Base-by-base conservation (phyloP, 768 basidiomycete species). In the Cyclocybe cylindracea region DNA sequence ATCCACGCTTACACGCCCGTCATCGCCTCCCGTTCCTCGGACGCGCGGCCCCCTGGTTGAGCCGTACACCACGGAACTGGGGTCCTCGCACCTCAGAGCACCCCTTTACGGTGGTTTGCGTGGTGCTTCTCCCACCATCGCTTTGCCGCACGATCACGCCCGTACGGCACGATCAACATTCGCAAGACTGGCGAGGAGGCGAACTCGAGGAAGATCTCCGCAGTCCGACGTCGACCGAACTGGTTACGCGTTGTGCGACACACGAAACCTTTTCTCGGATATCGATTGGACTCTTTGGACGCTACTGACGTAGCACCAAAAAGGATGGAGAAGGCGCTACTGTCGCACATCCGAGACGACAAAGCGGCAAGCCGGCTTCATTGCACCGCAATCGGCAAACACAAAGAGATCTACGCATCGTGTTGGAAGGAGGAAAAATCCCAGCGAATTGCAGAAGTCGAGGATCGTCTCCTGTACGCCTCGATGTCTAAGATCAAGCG, bases 261-360 rank as follows among this genome's bases (percentile, higher is more conserved):
- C 57, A 14, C 44, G 44, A 35, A 11, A 11, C 11, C 39, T 10
- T 14, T 9, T 44, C n/a, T 50, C 58, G 13, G 54, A 56, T 32
- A 39, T 39, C 7, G 58, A 56, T 36, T 59, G 58, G 58, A 53
- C 58, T 48, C 49, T 18, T 11, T 59, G 41, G 54, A 55, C 10
- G 34, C 16, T 19, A 29, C n/a, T 31, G 49, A 34, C 3, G 45
- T 6, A 39, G 32, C 16, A 41, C 13, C 1, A n/a, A 18, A 18
- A 32, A 34, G 24, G 18, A 29, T 5, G 32, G 35, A 11, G 29
- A 46, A 11, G 39, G 32, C 11, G n/a, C 14, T 11, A 8, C 18
- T 45, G 18, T 39, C 14, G 24, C 33, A 10, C 14, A 43, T 7
- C 41, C 31, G 33, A 43, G 41, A 43, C 14, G n/a, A 42, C 13